phyloP scores from a whole-genome alignment of 805 yeast species.

The Cyberlindnera mycetangii region DNA sequence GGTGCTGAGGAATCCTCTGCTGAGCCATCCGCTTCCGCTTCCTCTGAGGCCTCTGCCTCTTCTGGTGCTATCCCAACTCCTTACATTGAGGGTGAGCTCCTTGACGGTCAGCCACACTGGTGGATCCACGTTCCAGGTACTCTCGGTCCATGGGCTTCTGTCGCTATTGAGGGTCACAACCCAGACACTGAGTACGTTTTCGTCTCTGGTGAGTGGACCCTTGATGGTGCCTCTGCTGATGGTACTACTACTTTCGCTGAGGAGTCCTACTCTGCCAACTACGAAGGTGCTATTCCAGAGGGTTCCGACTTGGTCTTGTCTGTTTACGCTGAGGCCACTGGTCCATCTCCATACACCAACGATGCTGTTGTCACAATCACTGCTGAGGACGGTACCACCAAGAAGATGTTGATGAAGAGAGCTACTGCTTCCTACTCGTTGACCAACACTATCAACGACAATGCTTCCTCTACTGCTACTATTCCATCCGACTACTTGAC shows the following conservation, averaged over 20 bases:
- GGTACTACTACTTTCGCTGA: slow-evolving; percentile 3
- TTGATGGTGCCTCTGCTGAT: slow-evolving; percentile 12
- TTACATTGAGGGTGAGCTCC: slow-evolving; percentile 19
- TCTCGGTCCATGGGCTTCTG: slow-evolving; percentile 20
- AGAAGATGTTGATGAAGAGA: slow-evolving; percentile 12
- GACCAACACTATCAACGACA: slow-evolving; percentile 7
- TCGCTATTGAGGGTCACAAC: slow-evolving; percentile 16
- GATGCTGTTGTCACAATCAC: slow-evolving; percentile 13
- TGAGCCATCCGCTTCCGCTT: not conserved
- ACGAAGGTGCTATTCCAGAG: slow-evolving; percentile 7
- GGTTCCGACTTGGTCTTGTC: slow-evolving; percentile 10
- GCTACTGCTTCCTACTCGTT: slow-evolving; percentile 8
- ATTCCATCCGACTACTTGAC: slow-evolving; percentile 5
- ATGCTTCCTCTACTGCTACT: not conserved
- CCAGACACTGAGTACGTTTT: slow-evolving; percentile 18
- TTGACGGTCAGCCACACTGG: slow-evolving; percentile 24
- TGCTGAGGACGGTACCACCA: slow-evolving; percentile 8
- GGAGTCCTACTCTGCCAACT: slow-evolving; percentile 10
- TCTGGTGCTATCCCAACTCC: slow-evolving; percentile 12
- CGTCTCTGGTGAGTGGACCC: slow-evolving; percentile 11
- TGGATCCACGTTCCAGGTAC: slow-evolving; percentile 21
- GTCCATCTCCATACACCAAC: slow-evolving; percentile 19
- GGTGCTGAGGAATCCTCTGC: not conserved
- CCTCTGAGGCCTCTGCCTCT: slow-evolving; percentile 15
- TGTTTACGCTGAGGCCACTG: slow-evolving; percentile 16